Evolutionary conservation across 1,284 basidiomycete genomes (phyloP).

Genomic region (Papiliotrema terrestris): DNA sequence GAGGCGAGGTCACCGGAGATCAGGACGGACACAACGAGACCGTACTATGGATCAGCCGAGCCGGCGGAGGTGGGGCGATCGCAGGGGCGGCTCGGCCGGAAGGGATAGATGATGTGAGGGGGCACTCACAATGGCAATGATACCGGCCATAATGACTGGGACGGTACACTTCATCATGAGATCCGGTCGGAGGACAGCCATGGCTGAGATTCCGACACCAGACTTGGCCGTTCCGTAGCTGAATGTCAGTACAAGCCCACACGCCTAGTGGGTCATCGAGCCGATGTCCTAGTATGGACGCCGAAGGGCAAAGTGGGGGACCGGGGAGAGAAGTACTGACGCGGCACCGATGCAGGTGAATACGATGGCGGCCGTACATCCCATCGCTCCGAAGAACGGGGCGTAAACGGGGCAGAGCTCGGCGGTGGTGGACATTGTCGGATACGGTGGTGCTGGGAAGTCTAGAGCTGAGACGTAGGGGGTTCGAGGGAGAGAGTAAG

Average conservation of each 20-base stretch:
- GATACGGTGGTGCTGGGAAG: background rate
- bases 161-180: slow-evolving; percentile 94
- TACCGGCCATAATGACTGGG: slow-evolving; percentile 99
- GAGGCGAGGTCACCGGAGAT: slow-evolving; percentile 64
- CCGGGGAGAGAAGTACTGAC: slow-evolving; percentile 24
- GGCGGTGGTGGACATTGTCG: slow-evolving; percentile 62
- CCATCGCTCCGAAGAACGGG: slow-evolving; percentile 97
- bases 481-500: background rate
- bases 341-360: slow-evolving; percentile 72
- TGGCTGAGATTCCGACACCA: slow-evolving; percentile 96
- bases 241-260: background rate
- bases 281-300: too few relatives aligned
- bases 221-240: slow-evolving; percentile 91
- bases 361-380: slow-evolving; percentile 93
- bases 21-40: slow-evolving; percentile 87
- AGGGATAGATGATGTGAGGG: background rate
- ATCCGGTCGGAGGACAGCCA: slow-evolving; percentile 93
- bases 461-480: too few relatives aligned
- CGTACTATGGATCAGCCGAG: slow-evolving; percentile 56
- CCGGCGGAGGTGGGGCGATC: background rate
- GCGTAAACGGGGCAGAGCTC: slow-evolving; percentile 91
- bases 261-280: background rate
- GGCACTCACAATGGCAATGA: slow-evolving; percentile 71
- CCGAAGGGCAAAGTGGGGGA: background rate
- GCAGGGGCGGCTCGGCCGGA: background rate